Percentiles rank a stretch among this genome's conserved stretches.
phyloP scores from a whole-genome alignment of 352 stramenopile genomes.

The Blastocystis sp. region DNA sequence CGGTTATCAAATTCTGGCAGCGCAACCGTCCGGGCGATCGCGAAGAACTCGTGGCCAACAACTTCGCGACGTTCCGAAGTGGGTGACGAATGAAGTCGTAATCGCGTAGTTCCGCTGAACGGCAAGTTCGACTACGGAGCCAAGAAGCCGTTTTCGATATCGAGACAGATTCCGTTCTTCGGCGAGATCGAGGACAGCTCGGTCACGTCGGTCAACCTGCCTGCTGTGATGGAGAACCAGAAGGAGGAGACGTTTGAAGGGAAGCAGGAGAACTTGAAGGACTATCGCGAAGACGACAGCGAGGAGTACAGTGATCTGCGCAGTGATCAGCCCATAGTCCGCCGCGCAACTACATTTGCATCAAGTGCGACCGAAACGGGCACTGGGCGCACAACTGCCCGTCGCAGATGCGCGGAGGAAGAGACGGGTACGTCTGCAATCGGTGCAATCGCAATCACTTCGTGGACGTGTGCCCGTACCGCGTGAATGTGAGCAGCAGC shows the following conservation, averaged over 20 bases:
- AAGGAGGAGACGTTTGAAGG: constrained; percentile 2
- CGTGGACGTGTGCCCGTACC: constrained; percentile 48
- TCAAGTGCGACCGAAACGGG: constrained; percentile 35
- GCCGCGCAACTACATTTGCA: constrained; percentile 60
- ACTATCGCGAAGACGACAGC: constrained; percentile 40
- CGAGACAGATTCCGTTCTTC: constrained; percentile 15
- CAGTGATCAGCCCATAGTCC: constrained; percentile 1
- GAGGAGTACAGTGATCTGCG: background rate
- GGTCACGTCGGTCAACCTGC: constrained; percentile 43
- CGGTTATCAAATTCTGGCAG: constrained; percentile 45
- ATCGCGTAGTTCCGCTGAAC: constrained; percentile 22
- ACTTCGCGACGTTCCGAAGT: constrained; percentile 52
- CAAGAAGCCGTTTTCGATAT: constrained; percentile 12
- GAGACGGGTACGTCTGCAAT: constrained; percentile 9
- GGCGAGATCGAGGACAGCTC: background rate
- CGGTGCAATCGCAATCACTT: constrained; percentile 47
- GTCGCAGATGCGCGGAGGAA: background rate
- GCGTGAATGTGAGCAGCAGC: background rate
- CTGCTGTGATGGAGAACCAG: background rate
- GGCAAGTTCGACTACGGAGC: background rate
- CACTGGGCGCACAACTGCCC: constrained; percentile 53
- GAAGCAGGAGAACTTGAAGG: constrained; percentile 4
- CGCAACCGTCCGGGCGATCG: constrained; percentile 62
- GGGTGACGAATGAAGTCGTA: background rate
- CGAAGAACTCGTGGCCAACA: constrained; percentile 41